Evolutionary conservation across 2,329 filamentous ascomycete genomes (phyloP).

Genomic region (Beauveria sp.): DNA sequence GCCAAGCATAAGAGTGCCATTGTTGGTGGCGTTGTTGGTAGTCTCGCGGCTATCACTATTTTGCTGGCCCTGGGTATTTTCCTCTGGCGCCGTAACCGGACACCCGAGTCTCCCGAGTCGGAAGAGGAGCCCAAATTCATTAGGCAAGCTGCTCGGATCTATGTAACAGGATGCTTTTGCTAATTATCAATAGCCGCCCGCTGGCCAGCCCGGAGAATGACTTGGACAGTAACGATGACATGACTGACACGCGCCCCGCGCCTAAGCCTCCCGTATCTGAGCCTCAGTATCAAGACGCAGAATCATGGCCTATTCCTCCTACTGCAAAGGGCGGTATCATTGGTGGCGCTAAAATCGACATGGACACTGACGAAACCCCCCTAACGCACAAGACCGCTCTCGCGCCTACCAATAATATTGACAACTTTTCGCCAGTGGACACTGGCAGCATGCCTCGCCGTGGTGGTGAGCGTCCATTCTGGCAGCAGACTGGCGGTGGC

Average conservation of each 20-base stretch:
- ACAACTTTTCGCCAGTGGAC: not conserved
- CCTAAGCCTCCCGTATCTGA: constrained; percentile 1
- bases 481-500: constrained; percentile 11
- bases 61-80: constrained; percentile 36
- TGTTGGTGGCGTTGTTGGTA: constrained; percentile 47
- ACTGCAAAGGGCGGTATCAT: not conserved
- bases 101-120: not conserved
- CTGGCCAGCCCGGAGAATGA: constrained; percentile 8
- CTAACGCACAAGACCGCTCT: not conserved
- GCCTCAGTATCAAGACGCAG: not conserved
- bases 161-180: not conserved
- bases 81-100: constrained; percentile 34
- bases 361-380: not conserved
- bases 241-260: constrained; percentile 6
- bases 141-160: not conserved
- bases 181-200: constrained; percentile 2
- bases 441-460: constrained; percentile 5
- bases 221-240: not conserved
- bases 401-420: not conserved
- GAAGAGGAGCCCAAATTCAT: constrained; percentile 8
- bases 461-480: constrained; percentile 11
- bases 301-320: constrained; percentile 8
- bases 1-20: constrained; percentile 39
- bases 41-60: constrained; percentile 37
- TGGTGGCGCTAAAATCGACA: not conserved